Evolutionary conservation across 1,284 basidiomycete genomes (phyloP).

Genomic region (Puccinia hordei): DNA sequence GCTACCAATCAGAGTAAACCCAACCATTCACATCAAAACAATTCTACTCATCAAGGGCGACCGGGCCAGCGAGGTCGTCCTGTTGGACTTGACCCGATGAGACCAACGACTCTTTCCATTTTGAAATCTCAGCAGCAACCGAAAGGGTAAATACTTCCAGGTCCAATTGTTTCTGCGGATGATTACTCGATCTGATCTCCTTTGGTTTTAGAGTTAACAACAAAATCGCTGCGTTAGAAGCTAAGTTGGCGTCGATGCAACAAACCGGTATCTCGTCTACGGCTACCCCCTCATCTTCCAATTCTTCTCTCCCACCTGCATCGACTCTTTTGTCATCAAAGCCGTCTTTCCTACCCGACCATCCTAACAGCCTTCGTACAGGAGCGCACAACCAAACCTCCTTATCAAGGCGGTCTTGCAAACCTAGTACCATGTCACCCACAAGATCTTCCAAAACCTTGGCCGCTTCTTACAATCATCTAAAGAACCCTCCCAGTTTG

Average conservation of each 20-base stretch:
- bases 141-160: conserved; percentile 64
- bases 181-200: background rate
- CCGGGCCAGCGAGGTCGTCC: conserved; percentile 59
- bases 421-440: background rate
- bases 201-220: conserved; percentile 68
- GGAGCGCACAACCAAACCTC: background rate
- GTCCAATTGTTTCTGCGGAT: conserved; percentile 45
- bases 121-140: conserved; percentile 71
- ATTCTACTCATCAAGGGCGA: conserved; percentile 31
- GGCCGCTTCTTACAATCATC: background rate
- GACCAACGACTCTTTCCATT: conserved; percentile 83
- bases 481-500: conserved; percentile 1
- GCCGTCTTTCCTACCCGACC: conserved; percentile 46
- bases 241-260: conserved; percentile 78
- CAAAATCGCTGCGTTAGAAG: conserved; percentile 93
- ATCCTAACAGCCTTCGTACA: conserved; percentile 22
- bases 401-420: background rate
- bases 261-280: conserved; percentile 33
- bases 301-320: background rate
- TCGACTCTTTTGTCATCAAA: conserved; percentile 13
- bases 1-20: conserved; percentile 8
- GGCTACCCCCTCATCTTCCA: background rate
- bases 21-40: conserved; percentile 30
- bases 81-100: conserved; percentile 66
- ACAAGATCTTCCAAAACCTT: conserved; percentile 21